Evolutionary conservation across 83 land plant genomes (phyloP).

Genomic region (Diphasiastrum complanatum): DNA sequence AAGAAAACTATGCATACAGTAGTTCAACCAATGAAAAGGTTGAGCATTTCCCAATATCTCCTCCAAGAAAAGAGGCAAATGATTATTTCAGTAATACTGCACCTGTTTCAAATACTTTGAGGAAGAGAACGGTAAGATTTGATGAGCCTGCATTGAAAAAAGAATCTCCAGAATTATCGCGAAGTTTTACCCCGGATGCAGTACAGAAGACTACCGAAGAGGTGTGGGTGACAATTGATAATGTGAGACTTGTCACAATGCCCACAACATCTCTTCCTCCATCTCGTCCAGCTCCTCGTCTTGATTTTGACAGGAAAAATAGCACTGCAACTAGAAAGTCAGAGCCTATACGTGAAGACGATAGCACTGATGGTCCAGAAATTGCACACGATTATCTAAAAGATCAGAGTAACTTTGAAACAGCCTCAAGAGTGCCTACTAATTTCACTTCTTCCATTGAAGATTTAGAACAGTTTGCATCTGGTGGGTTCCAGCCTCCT

Average conservation of each 20-base stretch:
- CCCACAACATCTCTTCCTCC: constrained; percentile 85
- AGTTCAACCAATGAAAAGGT: too few relatives aligned
- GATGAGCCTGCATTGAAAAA: background rate
- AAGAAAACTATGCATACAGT: too few relatives aligned
- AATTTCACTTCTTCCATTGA: constrained; percentile 38
- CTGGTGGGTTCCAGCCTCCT: constrained; percentile 34
- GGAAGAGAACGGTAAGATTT: background rate
- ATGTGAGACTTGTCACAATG: constrained; percentile 63
- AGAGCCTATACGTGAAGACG: background rate
- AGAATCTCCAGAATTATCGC: background rate
- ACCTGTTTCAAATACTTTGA: too few relatives aligned
- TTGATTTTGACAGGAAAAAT: background rate
- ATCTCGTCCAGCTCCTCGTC: constrained; percentile 63
- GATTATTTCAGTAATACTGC: too few relatives aligned
- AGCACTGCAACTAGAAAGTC: background rate
- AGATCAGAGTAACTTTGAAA: constrained; percentile 2
- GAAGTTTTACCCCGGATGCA: constrained; percentile 29
- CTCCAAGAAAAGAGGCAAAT: too few relatives aligned
- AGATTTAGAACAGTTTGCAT: constrained; percentile 64
- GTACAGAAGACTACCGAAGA: constrained; percentile 36
- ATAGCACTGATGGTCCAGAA: background rate
- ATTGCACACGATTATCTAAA: background rate
- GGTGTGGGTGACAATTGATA: constrained; percentile 67
- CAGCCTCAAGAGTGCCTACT: constrained; percentile 16
- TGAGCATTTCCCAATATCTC: too few relatives aligned